Base-by-base conservation (phyloP, 805 yeast species). In the Wickerhamiella sorbophila region DNA sequence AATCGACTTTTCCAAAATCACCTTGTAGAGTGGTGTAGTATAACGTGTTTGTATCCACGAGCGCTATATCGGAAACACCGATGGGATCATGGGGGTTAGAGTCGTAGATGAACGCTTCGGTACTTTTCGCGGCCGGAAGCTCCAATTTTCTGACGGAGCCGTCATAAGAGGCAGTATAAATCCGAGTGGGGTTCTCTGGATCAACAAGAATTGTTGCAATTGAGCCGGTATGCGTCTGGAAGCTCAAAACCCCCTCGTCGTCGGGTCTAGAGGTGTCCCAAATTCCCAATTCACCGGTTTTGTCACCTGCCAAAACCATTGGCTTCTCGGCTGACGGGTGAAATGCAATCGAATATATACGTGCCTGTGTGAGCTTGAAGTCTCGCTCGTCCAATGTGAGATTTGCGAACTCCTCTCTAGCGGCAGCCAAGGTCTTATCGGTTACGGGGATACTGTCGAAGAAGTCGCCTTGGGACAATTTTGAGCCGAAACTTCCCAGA, bases 231-330 rank as follows among this genome's bases (percentile, higher is more conserved):
- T 91, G 96, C 3, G 85, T 72, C 48, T 75, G 76, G 49, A 86
- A 70, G 17, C 73, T 71, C 0, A 81, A 63, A 2, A 83, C 72
- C 6, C 54, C 60, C n/a, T 50, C 57, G 20, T 59, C 63, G 2
- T 57, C 60, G 9, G 57, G 59, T 8, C 60, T 63, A 18, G 63
- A 70, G 5, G 82, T 79, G 35, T 87, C 77, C 96, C 96, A 88
- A 14, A 91, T 67, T 0, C 96, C 96, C 34, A 86, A 61, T 47
- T 75, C 71, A 4, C 98, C 98, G n/a, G 64, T 62, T 10, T 84
- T 83, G 60, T 91, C 98, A 36, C 96, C 97, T 1, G 86, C 95
- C 26, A 83, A 56, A 1, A 86, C 67, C 4, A 88, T 53, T 48
- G 79, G 69, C 46, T 75, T 75, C 1, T 67, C 70, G 0, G 55